A percentile compares a stretch with the other conserved stretches of the same genome.
phyloP scores from a whole-genome alignment of 2,329 filamentous ascomycete genomes.

The Zasmidium angulare region DNA sequence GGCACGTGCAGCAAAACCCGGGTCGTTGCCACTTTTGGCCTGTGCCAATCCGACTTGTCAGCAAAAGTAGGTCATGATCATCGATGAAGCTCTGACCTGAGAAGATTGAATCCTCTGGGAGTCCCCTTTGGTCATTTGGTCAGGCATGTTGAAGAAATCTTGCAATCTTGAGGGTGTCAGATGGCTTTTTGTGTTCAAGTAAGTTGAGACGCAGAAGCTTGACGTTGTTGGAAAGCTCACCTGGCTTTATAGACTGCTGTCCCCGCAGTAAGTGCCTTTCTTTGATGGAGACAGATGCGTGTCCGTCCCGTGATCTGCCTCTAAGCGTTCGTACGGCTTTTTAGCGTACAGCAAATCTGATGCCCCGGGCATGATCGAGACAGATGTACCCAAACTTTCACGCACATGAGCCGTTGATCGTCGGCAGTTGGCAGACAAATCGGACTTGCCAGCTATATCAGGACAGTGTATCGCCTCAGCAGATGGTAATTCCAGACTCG shows the following conservation, averaged over 20 bases:
- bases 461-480: too few relatives aligned
- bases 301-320: too few relatives aligned
- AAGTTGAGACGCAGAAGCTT: neutral
- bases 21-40: slow-evolving; percentile 20
- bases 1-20: slow-evolving; percentile 17
- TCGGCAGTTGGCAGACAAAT: too few relatives aligned
- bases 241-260: neutral
- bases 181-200: neutral
- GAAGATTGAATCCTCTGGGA: slow-evolving; percentile 15
- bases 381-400: too few relatives aligned
- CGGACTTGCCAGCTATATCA: too few relatives aligned
- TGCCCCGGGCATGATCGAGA: too few relatives aligned
- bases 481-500: too few relatives aligned
- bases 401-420: too few relatives aligned
- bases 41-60: neutral
- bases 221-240: neutral
- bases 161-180: neutral
- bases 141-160: slow-evolving; percentile 9
- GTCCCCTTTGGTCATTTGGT: slow-evolving; percentile 14
- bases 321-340: neutral
- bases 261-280: neutral
- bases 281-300: neutral
- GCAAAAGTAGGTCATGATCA: neutral
- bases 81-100: slow-evolving; percentile 1
- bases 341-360: neutral